These are phyloP conservation scores for Quercus lobata DNA, from an alignment of 331 rosid species.

Conservation along the genomic window DNA sequence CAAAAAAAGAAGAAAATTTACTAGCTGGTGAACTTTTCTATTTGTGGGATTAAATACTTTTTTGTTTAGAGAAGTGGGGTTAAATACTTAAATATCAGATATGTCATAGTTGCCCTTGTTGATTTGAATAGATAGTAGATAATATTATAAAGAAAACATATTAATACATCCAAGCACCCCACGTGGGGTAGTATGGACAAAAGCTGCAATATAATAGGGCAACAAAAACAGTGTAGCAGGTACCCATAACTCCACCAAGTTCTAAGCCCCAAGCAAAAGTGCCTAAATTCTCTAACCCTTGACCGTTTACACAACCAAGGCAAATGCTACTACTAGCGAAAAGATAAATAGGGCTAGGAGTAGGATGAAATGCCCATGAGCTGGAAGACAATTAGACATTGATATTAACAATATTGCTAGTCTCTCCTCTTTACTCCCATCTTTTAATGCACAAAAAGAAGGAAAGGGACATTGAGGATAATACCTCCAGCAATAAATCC, in stretches of 20 bases:
- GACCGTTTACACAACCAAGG: conserved; percentile 20
- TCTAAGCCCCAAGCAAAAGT: conserved; percentile 2
- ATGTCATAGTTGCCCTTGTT: neutral
- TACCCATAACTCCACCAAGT: neutral
- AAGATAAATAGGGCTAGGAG: neutral
- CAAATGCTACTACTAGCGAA: neutral
- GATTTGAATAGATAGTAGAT: neutral
- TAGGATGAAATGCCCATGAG: neutral
- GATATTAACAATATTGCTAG: neutral
- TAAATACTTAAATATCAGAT: too few relatives aligned
- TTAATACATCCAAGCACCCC: neutral
- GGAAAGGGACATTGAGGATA: neutral
- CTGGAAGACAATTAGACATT: conserved; percentile 2
- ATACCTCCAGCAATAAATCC: too few relatives aligned
- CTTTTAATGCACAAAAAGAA: neutral
- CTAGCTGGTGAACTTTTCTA: neutral
- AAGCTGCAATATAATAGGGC: neutral
- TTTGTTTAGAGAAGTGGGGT: too few relatives aligned
- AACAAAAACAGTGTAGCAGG: neutral
- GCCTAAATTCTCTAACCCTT: conserved; percentile 1
- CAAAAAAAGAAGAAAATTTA: neutral
- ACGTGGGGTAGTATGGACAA: neutral
- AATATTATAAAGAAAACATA: neutral
- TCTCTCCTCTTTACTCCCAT: neutral
- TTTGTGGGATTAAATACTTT: neutral